phyloP scores from a whole-genome alignment of 148 eudicot genomes.

The Amaranthus palmeri region DNA sequence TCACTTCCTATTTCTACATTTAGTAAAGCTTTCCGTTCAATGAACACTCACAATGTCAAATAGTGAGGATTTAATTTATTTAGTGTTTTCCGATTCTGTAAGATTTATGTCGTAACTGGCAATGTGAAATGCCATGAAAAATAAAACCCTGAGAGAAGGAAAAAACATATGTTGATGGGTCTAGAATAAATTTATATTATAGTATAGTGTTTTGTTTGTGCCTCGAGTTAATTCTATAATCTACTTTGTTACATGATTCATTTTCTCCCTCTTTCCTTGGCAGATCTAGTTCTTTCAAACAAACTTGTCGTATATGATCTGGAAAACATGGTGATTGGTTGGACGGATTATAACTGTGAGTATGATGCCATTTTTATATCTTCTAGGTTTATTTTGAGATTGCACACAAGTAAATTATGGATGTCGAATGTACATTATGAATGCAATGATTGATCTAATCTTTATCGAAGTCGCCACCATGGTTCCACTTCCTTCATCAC shows the following conservation, averaged over 20 bases:
- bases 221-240: background rate
- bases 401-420: background rate
- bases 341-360: slow-evolving; percentile 56
- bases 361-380: slow-evolving; percentile 7
- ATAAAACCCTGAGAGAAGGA: background rate
- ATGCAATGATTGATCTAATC: no score
- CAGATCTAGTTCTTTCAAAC: slow-evolving; percentile 54
- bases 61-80: background rate
- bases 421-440: no score
- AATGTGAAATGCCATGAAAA: no score
- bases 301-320: slow-evolving; percentile 56
- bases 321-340: slow-evolving; percentile 51
- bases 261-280: slow-evolving; percentile 8
- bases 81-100: background rate
- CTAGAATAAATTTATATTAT: background rate
- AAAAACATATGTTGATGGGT: background rate
- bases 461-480: no score
- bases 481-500: no score
- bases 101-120: no score
- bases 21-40: background rate
- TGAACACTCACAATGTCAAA: background rate
- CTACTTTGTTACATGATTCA: background rate
- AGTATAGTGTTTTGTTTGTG: background rate
- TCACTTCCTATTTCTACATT: background rate
- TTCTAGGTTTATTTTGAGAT: background rate